Evolutionary conservation across 2,329 filamentous ascomycete species (phyloP).

Genomic region (Calonectria montana): DNA sequence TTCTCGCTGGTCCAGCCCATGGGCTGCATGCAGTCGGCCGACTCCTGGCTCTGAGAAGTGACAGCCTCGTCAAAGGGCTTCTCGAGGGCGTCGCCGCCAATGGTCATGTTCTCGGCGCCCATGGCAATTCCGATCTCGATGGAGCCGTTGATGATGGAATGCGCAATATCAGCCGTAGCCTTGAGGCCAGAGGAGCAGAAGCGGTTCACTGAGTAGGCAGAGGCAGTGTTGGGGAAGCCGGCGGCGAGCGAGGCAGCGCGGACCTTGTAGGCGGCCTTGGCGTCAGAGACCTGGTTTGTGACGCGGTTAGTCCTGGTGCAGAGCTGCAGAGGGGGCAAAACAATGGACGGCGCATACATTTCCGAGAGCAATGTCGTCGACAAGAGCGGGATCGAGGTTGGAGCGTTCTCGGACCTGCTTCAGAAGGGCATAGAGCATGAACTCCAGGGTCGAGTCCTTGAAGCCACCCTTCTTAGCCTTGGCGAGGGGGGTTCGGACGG

Average conservation of each 20-base stretch:
- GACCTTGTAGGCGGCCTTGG: constrained; percentile 89
- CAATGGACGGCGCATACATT: constrained; percentile 71
- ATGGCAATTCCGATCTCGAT: constrained; percentile 91
- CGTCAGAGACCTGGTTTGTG: constrained; percentile 75
- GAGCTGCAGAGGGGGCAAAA: background rate
- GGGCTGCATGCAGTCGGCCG: constrained; percentile 87
- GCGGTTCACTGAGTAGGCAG: constrained; percentile 86
- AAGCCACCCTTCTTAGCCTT: constrained; percentile 94
- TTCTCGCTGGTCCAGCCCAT: constrained; percentile 99
- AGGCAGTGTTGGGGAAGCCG: constrained; percentile 91
- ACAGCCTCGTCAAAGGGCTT: constrained; percentile 83
- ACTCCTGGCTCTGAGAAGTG: constrained; percentile 76
- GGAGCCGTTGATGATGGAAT: constrained; percentile 81
- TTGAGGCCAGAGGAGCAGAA: constrained; percentile 98
- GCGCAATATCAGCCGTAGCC: constrained; percentile 93
- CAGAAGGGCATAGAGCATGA: constrained; percentile 83
- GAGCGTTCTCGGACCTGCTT: constrained; percentile 79
- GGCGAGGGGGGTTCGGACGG: constrained; percentile 86
- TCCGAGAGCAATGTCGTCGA: constrained; percentile 92
- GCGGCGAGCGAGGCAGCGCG: constrained; percentile 90
- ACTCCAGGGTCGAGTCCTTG: constrained; percentile 94
- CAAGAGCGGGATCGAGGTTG: constrained; percentile 80
- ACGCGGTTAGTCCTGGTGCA: constrained; percentile 8
- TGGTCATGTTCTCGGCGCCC: constrained; percentile 90
- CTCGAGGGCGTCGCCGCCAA: constrained; percentile 75